Base-by-base conservation (phyloP, 1,284 basidiomycete genomes). In the Cutaneotrichosporon cyanovorans region DNA sequence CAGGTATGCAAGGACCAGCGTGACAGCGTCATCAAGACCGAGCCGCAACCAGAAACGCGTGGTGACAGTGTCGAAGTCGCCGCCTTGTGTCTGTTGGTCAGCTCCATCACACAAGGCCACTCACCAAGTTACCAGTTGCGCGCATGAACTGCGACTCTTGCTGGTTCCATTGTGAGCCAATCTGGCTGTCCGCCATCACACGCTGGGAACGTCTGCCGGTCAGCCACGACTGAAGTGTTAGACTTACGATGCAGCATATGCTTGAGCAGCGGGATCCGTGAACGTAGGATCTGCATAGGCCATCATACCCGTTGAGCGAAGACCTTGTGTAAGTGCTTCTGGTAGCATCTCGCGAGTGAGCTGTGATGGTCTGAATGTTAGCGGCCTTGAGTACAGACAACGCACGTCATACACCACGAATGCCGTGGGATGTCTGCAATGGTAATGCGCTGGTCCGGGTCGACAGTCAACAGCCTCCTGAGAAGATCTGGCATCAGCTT, bases 391-490 rank as follows among this genome's bases (percentile, higher is more conserved):
- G 37, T 7, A n/a, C 25, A 25, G 25, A 14, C 9, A 12, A 60
- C 74, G 46, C 66, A 83, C 85, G 81, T 79, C 54, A 76, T 77
- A 59, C 80, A 82, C 92, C 92, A 97, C 0, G 81, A 80, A 66
- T 93, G 86, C 5, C 72, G 61, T 50, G 77, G 77, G 15, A 89
- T 78, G 31, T 87, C 81, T 1, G 74, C 60, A 20, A 96, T 76
- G 0, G 80, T 84, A 65, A 87, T 76, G 6, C 93, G 77, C 46
- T 79, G 68, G 4, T 72, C 67, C 0, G 92, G 83, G 54, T 91
- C 78, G 14, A 92, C 69, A 3, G 81, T 79, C 33, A 96, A 74
- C 68, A 95, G 78, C 4, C 82, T 79, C 7, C 78, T 74, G 15
- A 93, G 72, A 2, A 92, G 73, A 12, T 82, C 88, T 88, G 59